Evolutionary conservation across 441 rosid genomes (phyloP).

Genomic region (Syzygium syzygioides): DNA sequence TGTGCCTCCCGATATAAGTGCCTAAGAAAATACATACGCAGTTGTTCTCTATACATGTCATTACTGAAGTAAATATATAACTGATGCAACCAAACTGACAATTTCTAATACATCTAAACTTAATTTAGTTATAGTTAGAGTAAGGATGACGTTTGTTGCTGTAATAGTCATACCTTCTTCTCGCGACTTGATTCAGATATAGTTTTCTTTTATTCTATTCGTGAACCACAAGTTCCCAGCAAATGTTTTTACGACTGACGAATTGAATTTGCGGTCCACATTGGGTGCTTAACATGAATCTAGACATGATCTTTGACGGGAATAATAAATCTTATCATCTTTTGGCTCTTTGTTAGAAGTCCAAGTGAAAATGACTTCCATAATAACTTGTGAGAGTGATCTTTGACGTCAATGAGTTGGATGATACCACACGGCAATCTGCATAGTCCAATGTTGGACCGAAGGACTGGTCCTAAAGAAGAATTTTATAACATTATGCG

Average conservation of each 20-base stretch:
- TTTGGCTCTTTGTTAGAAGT: not conserved
- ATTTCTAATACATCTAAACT: not conserved
- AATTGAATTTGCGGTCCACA: not conserved
- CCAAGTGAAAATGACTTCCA: not conserved
- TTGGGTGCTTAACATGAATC: not conserved
- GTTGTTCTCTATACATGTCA: not conserved
- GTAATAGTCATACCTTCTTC: not conserved
- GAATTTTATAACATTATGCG: too few relatives aligned
- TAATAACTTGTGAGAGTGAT: not conserved
- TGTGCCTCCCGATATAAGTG: constrained; percentile 2
- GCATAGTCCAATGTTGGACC: not conserved
- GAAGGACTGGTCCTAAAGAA: too few relatives aligned
- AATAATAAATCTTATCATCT: not conserved
- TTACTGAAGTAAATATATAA: not conserved
- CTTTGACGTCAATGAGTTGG: not conserved
- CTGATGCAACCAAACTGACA: not conserved
- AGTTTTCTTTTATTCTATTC: not conserved
- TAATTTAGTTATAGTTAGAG: too few relatives aligned
- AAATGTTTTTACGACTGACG: too few relatives aligned
- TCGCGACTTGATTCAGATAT: not conserved
- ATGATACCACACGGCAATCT: not conserved
- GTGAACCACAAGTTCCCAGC: not conserved
- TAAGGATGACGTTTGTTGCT: too few relatives aligned
- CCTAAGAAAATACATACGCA: not conserved
- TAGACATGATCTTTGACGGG: not conserved